phyloP scores from a whole-genome alignment of 345 rosid species.

The Trapa incisa region DNA sequence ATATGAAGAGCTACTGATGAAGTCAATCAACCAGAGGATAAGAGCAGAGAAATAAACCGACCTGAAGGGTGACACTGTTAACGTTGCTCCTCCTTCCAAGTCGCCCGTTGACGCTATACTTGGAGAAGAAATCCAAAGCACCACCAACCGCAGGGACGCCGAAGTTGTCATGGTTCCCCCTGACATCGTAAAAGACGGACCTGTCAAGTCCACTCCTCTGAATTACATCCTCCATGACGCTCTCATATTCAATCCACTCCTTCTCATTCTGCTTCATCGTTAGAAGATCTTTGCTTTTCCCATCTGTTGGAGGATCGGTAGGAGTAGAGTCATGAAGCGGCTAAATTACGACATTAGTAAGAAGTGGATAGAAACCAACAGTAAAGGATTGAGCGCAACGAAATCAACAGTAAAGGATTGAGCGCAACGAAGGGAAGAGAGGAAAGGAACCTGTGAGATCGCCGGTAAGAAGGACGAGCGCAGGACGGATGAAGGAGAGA shows the following conservation, averaged over 20 bases:
- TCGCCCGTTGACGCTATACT: constrained; percentile 30
- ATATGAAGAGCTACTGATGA: background rate
- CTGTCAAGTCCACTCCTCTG: constrained; percentile 54
- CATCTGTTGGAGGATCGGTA: constrained; percentile 38
- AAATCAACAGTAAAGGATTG: background rate
- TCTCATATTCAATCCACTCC: constrained; percentile 57
- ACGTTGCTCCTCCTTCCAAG: constrained; percentile 43
- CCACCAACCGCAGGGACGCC: constrained; percentile 45
- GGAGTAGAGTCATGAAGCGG: background rate
- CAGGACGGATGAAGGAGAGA: constrained; percentile 70
- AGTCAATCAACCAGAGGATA: background rate
- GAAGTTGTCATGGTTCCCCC: no score
- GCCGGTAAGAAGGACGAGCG: constrained; percentile 79
- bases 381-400: background rate
- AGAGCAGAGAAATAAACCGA: constrained; percentile 16
- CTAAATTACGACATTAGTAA: background rate
- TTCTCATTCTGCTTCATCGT: constrained; percentile 75
- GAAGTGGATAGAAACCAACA: background rate
- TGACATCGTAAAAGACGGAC: constrained; percentile 21
- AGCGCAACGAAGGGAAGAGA: no score
- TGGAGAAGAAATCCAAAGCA: constrained; percentile 65
- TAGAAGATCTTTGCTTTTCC: constrained; percentile 73
- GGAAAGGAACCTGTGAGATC: constrained; percentile 68
- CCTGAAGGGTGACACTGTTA: constrained; percentile 69
- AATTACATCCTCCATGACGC: constrained; percentile 57